phyloP scores from a whole-genome alignment of 1,284 basidiomycete genomes.

The Calocybe gambosa region DNA sequence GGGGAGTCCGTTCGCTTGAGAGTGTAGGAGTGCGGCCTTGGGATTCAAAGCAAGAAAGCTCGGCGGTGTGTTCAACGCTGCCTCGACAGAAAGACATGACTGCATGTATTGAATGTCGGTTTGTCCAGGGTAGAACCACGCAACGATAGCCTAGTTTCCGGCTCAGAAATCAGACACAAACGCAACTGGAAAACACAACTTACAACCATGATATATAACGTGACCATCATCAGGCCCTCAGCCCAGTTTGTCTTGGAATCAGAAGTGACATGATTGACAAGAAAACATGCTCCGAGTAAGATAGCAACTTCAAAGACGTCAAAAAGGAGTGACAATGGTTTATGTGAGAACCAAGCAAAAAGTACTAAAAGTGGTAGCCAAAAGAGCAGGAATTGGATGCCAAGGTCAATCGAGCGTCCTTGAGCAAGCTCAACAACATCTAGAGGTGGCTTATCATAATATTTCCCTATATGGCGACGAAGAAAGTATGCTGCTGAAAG shows the following conservation, averaged over 20 bases:
- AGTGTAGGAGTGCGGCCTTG: not conserved
- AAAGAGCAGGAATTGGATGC: constrained; percentile 61
- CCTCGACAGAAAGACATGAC: constrained; percentile 22
- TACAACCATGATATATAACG: constrained; percentile 49
- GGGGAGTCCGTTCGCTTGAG: not conserved
- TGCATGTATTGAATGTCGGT: constrained; percentile 27
- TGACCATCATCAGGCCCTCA: constrained; percentile 54
- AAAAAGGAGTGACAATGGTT: constrained; percentile 49
- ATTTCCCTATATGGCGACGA: constrained; percentile 26
- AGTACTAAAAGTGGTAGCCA: constrained; percentile 60
- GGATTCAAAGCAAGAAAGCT: not conserved
- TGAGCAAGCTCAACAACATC: constrained; percentile 44
- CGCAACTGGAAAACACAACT: constrained; percentile 12
- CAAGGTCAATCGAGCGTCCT: constrained; percentile 56
- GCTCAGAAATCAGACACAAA: not conserved
- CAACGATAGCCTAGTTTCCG: constrained; percentile 21
- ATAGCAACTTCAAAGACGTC: constrained; percentile 53
- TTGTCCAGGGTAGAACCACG: constrained; percentile 54
- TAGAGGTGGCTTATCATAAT: constrained; percentile 30
- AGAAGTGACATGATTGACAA: constrained; percentile 67
- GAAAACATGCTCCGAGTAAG: constrained; percentile 55
- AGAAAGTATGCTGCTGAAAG: constrained; percentile 48
- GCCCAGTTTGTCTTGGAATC: constrained; percentile 69
- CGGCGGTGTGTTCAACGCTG: constrained; percentile 8
- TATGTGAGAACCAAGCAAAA: constrained; percentile 51